phyloP scores from a whole-genome alignment of 805 yeast genomes.

The Saccharomycopsis sp. region DNA sequence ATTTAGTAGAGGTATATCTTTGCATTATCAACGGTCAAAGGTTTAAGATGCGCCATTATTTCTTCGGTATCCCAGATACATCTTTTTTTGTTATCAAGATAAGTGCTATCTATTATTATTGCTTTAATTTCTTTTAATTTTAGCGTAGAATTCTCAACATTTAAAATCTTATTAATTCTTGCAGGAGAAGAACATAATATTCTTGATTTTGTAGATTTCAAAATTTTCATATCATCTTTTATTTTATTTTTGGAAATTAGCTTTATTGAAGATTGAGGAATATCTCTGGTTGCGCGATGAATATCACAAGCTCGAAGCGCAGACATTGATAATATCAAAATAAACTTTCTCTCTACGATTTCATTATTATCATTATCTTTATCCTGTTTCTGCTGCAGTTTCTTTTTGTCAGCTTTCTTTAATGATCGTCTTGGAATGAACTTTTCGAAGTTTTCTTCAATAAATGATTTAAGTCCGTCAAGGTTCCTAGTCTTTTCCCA shows the following conservation, averaged over 20 bases:
- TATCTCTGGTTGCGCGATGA: conserved; percentile 51
- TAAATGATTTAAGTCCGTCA: conserved; percentile 48
- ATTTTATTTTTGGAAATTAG: conserved; percentile 70
- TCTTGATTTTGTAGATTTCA: conserved; percentile 39
- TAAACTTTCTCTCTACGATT: conserved; percentile 15
- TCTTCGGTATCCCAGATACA: conserved; percentile 52
- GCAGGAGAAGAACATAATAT: conserved; percentile 61
- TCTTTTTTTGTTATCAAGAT: conserved; percentile 53
- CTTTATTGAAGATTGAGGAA: conserved; percentile 50
- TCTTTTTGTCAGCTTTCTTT: conserved; percentile 13
- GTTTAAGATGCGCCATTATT: conserved; percentile 35
- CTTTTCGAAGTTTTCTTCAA: conserved; percentile 43
- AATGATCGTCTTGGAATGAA: conserved; percentile 26
- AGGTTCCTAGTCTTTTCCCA: conserved; percentile 47
- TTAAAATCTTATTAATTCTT: conserved; percentile 42
- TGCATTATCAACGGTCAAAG: conserved; percentile 37
- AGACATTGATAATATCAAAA: conserved; percentile 55
- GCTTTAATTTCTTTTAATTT: conserved; percentile 38
- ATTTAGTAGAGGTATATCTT: conserved; percentile 46
- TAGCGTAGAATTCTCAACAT: conserved; percentile 35
- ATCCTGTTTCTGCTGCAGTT: conserved; percentile 20
- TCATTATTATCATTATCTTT: conserved; percentile 24
- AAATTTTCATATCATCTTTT: conserved; percentile 41
- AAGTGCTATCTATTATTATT: conserved; percentile 53
- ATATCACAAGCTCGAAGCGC: conserved; percentile 86